phyloP scores from a whole-genome alignment of 805 yeast species.

The Wickerhamiella domercqiae region DNA sequence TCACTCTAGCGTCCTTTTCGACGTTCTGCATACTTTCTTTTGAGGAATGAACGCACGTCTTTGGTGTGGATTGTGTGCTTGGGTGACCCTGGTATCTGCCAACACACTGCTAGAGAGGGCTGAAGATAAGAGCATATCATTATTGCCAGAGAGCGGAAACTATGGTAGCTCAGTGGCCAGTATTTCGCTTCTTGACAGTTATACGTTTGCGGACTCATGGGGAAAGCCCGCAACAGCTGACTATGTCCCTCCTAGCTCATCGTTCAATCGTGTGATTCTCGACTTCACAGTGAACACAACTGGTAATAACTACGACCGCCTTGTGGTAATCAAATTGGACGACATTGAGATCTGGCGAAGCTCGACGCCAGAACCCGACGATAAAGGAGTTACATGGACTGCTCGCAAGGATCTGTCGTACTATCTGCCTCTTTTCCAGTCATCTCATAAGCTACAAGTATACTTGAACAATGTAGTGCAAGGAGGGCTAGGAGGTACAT shows the following conservation, averaged over 20 bases:
- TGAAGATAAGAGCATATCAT: background rate
- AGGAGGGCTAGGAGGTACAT: conserved; percentile 42
- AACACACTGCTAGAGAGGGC: too few relatives aligned
- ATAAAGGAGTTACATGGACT: conserved; percentile 34
- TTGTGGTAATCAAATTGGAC: conserved; percentile 24
- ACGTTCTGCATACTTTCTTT: too few relatives aligned
- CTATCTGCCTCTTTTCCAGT: conserved; percentile 37
- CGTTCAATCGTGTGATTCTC: conserved; percentile 25
- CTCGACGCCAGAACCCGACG: conserved; percentile 67
- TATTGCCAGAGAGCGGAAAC: background rate
- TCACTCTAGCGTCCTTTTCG: too few relatives aligned
- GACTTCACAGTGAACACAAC: conserved; percentile 22
- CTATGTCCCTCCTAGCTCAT: conserved; percentile 22
- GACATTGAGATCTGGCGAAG: conserved; percentile 70
- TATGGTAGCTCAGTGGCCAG: conserved; percentile 9
- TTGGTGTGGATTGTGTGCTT: too few relatives aligned
- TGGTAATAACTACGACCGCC: conserved; percentile 27
- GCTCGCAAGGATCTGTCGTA: conserved; percentile 51
- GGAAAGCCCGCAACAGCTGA: conserved; percentile 20
- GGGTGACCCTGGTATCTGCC: too few relatives aligned
- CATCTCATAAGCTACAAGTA: conserved; percentile 7
- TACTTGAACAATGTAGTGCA: conserved; percentile 45
- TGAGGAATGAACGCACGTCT: too few relatives aligned
- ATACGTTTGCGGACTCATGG: conserved; percentile 24
- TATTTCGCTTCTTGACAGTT: conserved; percentile 13